These are phyloP conservation scores for Antitrichia curtipendula DNA, from an alignment of 225 moss, liverwort and hornwort species.

Conservation along the genomic window DNA sequence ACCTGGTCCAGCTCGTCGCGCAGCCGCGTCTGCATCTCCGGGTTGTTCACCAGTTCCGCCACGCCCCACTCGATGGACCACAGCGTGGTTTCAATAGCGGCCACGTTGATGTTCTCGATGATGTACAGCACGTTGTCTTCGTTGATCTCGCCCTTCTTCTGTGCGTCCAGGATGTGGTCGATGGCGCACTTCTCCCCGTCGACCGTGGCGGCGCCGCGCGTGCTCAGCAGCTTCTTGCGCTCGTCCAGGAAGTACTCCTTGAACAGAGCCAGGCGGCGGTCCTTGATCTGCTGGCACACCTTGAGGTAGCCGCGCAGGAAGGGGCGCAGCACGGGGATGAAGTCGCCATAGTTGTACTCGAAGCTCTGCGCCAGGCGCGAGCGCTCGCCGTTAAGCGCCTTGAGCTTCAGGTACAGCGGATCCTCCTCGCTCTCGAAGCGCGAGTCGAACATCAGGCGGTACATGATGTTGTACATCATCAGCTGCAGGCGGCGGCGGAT, in stretches of 20 bases:
- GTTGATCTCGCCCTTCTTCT: constrained; percentile 50
- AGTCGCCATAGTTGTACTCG: constrained; percentile 59
- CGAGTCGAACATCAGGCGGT: constrained; percentile 46
- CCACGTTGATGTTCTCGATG: constrained; percentile 55
- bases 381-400: constrained; percentile 46
- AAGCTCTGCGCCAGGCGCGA: constrained; percentile 44
- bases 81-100: constrained; percentile 82
- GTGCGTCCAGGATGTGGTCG: constrained; percentile 41
- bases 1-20: constrained; percentile 46
- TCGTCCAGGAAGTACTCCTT: constrained; percentile 49
- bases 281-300: constrained; percentile 41
- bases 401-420: constrained; percentile 40
- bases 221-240: constrained; percentile 33
- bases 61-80: constrained; percentile 94
- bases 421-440: constrained; percentile 55
- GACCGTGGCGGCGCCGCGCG: background rate
- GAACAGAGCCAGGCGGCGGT: constrained; percentile 44
- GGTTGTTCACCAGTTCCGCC: constrained; percentile 77
- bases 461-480: constrained; percentile 70
- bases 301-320: constrained; percentile 42
- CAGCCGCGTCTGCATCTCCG: constrained; percentile 38
- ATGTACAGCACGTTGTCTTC: constrained; percentile 57
- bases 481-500: constrained; percentile 49
- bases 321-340: constrained; percentile 46
- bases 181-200: constrained; percentile 29